phyloP scores from a whole-genome alignment of 2,329 filamentous ascomycete species.

The Colletotrichum neosansevieriae region DNA sequence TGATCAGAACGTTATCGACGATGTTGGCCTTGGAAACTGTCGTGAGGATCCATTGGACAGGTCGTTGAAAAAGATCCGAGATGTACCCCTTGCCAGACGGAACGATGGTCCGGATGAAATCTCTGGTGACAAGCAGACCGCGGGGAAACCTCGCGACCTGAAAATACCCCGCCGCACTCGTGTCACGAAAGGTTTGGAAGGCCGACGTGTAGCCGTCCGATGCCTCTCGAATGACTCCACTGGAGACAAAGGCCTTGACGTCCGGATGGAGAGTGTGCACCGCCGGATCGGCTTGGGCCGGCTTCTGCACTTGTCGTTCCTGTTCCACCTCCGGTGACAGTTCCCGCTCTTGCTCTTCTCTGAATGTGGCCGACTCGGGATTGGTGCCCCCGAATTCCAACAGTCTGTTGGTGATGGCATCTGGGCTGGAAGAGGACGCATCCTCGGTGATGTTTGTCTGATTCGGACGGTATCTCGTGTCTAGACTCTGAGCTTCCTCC shows the following conservation, averaged over 20 bases:
- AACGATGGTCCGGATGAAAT: constrained; percentile 63
- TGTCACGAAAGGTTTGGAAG: constrained; percentile 56
- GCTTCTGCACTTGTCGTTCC: constrained; percentile 67
- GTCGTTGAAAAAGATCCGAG: constrained; percentile 62
- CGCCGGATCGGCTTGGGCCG: constrained; percentile 53
- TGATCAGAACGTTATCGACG: constrained; percentile 54
- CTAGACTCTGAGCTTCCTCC: constrained; percentile 63
- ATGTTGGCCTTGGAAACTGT: background rate
- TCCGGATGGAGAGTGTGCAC: constrained; percentile 58
- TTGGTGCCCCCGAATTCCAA: constrained; percentile 49
- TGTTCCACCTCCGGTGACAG: constrained; percentile 73
- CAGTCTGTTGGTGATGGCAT: constrained; percentile 47
- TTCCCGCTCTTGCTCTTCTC: constrained; percentile 78
- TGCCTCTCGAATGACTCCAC: constrained; percentile 47
- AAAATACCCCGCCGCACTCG: constrained; percentile 53
- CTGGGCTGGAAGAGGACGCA: too few species aligned
- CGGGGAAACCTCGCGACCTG: constrained; percentile 51
- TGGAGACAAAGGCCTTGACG: constrained; percentile 54
- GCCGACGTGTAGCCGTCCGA: constrained; percentile 57
- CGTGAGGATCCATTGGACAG: constrained; percentile 67
- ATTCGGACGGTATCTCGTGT: constrained; percentile 62
- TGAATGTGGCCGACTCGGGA: constrained; percentile 54
- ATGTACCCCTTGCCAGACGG: background rate
- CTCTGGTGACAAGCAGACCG: constrained; percentile 59
- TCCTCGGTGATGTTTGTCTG: background rate